phyloP scores from a whole-genome alignment of 176 grass and related monocot genomes.

The Triticum turgidum region DNA sequence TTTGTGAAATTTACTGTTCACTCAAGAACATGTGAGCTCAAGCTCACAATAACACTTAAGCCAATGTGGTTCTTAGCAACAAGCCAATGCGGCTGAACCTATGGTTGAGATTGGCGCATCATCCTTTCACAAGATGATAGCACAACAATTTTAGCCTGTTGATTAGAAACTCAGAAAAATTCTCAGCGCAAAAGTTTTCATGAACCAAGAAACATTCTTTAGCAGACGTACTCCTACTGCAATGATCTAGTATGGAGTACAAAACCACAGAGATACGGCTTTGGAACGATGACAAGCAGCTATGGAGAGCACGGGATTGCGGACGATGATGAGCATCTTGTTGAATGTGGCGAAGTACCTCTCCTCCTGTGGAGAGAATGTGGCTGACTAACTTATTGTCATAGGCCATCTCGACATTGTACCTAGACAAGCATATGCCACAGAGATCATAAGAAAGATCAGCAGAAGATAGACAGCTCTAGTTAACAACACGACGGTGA shows the following conservation, averaged over 20 bases:
- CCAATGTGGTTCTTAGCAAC: not conserved
- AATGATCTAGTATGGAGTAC: not conserved
- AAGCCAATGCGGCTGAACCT: not conserved
- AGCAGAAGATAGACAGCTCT: not conserved
- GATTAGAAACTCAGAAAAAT: not conserved
- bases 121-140: not conserved
- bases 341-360: too few species aligned
- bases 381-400: not conserved
- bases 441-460: not conserved
- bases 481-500: not conserved
- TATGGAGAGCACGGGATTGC: not conserved
- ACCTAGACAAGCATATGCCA: not conserved
- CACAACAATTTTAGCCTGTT: not conserved
- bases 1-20: too few species aligned
- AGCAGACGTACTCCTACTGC: not conserved
- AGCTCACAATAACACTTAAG: too few species aligned
- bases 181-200: not conserved
- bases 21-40: too few species aligned
- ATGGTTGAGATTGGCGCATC: not conserved
- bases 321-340: not conserved
- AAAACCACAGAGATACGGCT: not conserved
- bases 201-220: not conserved
- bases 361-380: not conserved
- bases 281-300: not conserved
- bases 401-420: not conserved